Conservation (phyloP, 192 early-diverging fungal genomes). For the Coemansia sp. region DNA sequence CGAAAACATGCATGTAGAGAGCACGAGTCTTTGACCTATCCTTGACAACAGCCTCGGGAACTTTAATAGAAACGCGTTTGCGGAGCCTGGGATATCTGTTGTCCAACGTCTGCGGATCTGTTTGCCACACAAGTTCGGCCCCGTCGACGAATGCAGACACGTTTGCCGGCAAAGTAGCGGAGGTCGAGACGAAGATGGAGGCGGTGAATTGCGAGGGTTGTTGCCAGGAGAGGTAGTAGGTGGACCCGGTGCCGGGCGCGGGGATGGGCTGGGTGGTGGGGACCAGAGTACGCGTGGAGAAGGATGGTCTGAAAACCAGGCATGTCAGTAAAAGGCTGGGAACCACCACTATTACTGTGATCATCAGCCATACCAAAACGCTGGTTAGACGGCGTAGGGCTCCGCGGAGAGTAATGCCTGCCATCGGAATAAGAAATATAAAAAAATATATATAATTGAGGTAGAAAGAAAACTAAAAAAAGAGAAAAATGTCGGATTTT, state of each 20-base stretch:
- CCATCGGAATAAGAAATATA: not conserved
- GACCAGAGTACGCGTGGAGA: not conserved
- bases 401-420: not conserved
- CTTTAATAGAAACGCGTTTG: not conserved
- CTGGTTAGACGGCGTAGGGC: not conserved
- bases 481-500: not conserved
- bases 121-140: not conserved
- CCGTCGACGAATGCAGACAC: not conserved
- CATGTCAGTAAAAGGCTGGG: not conserved
- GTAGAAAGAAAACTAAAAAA: not conserved
- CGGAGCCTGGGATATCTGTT: conserved; percentile 7
- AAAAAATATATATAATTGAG: not conserved
- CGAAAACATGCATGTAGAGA: conserved; percentile 5
- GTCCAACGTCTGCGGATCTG: not conserved
- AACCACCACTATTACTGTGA: not conserved
- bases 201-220: not conserved
- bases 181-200: not conserved
- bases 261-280: not conserved
- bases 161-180: not conserved
- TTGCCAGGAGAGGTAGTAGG: conserved; percentile 9
- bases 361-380: not conserved
- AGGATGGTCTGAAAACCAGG: not conserved
- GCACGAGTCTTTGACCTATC: not conserved
- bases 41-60: not conserved
- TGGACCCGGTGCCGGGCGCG: not conserved